Percentiles rank a stretch among this genome's conserved stretches.
phyloP scores from a whole-genome alignment of 2,329 filamentous ascomycete genomes.

The Geosmithia flava region DNA sequence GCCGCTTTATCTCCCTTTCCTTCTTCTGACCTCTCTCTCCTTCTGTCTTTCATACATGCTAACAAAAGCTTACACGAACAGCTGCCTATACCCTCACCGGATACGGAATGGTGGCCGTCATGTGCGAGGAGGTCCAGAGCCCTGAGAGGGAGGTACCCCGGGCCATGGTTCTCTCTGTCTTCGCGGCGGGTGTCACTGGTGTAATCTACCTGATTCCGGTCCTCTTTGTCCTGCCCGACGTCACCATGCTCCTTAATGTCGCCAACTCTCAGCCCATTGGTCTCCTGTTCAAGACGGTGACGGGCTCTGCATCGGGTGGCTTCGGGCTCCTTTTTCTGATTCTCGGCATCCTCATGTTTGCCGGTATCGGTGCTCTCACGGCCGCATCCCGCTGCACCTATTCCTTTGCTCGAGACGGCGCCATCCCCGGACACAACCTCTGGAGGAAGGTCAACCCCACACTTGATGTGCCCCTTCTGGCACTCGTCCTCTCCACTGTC shows the following conservation, averaged over 20 bases:
- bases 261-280: slow-evolving; percentile 67
- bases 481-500: slow-evolving; percentile 52
- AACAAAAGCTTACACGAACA: slow-evolving; percentile 4
- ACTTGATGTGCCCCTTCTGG: slow-evolving; percentile 59
- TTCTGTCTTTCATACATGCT: not conserved
- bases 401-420: slow-evolving; percentile 64
- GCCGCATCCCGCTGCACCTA: slow-evolving; percentile 65
- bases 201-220: slow-evolving; percentile 57
- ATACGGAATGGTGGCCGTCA: slow-evolving; percentile 40
- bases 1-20: slow-evolving; percentile 20
- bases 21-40: not conserved
- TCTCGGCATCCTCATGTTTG: slow-evolving; percentile 65
- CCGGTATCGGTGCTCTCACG: slow-evolving; percentile 62
- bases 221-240: slow-evolving; percentile 62
- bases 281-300: slow-evolving; percentile 62
- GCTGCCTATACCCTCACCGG: slow-evolving; percentile 28
- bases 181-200: slow-evolving; percentile 52
- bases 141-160: slow-evolving; percentile 49
- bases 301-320: slow-evolving; percentile 58
- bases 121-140: slow-evolving; percentile 50
- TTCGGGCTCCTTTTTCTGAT: slow-evolving; percentile 67
- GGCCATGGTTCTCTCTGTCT: slow-evolving; percentile 55
- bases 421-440: slow-evolving; percentile 55
- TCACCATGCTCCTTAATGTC: slow-evolving; percentile 49
- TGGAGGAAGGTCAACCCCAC: slow-evolving; percentile 54